A percentile compares a stretch with the other conserved stretches of the same genome.
Evolutionary conservation across 495 filamentous ascomycete species (phyloP).

Genomic region (Aspergillus ostianus): DNA sequence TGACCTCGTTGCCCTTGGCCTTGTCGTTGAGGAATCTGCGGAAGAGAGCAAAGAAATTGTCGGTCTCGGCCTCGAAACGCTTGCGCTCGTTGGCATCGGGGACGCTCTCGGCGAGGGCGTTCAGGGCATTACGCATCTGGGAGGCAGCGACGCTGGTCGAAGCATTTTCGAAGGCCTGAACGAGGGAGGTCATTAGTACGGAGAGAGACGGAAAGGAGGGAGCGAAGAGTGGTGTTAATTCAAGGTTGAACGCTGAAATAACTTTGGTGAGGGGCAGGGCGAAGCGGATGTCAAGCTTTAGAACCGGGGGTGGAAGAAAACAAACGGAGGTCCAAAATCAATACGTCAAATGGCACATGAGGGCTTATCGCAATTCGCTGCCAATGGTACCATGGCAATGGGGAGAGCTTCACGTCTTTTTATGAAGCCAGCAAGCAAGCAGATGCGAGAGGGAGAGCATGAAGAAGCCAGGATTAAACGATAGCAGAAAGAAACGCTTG

Average conservation of each 20-base stretch:
- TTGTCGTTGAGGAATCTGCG: conserved; percentile 97
- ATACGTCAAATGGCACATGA: no score
- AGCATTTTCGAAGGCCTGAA: conserved; percentile 96
- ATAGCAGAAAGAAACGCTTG: no score
- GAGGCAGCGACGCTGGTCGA: conserved; percentile 96
- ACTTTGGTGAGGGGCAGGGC: no score
- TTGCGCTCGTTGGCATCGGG: conserved; percentile 80
- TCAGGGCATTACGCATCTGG: conserved; percentile 98
- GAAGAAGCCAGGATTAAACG: no score
- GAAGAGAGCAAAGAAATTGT: conserved; percentile 99
- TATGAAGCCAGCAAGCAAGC: no score
- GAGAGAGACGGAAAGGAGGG: not conserved
- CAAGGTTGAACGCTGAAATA: not conserved
- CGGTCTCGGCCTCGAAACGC: conserved; percentile 97
- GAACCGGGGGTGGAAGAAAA: not conserved
- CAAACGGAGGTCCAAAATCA: no score
- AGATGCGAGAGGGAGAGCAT: no score
- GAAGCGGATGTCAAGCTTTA: not conserved
- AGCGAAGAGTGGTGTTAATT: not conserved
- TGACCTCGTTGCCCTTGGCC: conserved; percentile 92
- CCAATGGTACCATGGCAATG: no score
- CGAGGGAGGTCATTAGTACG: conserved; percentile 5
- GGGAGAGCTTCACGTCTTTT: no score
- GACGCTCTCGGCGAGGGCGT: conserved; percentile 86
- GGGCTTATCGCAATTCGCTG: no score